These are phyloP conservation scores for Fusarium pseudoanthophilum DNA, from an alignment of 2,329 filamentous ascomycete genomes.

Conservation along the genomic window DNA sequence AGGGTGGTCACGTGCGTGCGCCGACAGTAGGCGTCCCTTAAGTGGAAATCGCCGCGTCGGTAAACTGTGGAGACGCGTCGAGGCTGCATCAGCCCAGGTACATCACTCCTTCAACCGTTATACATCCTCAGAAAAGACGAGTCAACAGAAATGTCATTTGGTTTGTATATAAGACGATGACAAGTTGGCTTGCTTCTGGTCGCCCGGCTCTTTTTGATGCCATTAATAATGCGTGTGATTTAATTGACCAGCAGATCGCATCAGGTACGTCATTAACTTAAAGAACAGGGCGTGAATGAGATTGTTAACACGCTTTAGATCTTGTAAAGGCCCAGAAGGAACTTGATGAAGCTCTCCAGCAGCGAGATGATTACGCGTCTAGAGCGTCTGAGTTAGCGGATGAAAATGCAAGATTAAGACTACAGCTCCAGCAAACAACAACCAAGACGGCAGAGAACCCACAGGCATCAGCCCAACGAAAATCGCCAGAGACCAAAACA, in stretches of 20 bases:
- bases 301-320: slow-evolving; percentile 32
- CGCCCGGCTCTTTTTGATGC: slow-evolving; percentile 55
- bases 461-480: neutral
- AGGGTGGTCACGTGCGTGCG: slow-evolving; percentile 24
- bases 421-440: slow-evolving; percentile 21
- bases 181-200: slow-evolving; percentile 53
- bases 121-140: slow-evolving; percentile 3
- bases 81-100: slow-evolving; percentile 22
- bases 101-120: neutral
- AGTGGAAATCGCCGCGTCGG: slow-evolving; percentile 25
- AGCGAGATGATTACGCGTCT: slow-evolving; percentile 30
- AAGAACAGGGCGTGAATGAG: neutral
- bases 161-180: slow-evolving; percentile 46
- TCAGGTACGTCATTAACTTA: slow-evolving; percentile 46
- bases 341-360: slow-evolving; percentile 44
- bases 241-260: slow-evolving; percentile 52
- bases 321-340: slow-evolving; percentile 57
- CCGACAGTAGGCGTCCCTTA: neutral
- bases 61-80: slow-evolving; percentile 42
- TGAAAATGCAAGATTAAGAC: slow-evolving; percentile 38
- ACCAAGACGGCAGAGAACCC: neutral
- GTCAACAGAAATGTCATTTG: slow-evolving; percentile 15
- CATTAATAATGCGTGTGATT: slow-evolving; percentile 53
- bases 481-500: neutral
- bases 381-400: slow-evolving; percentile 13